Base-by-base conservation (phyloP, 805 yeast genomes). In the Yarrowia deformans region DNA sequence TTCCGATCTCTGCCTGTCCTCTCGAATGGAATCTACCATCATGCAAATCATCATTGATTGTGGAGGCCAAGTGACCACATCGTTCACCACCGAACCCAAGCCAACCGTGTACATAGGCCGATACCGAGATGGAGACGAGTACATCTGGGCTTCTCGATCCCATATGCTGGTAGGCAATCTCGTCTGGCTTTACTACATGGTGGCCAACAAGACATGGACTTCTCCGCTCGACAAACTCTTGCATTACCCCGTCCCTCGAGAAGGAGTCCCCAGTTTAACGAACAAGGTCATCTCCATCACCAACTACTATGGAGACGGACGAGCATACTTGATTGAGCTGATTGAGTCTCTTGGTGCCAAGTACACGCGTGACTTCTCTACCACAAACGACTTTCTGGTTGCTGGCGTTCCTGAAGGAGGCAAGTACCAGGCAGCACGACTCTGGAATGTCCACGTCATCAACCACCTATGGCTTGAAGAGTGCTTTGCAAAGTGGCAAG, bases 401-500 rank as follows among this genome's bases (percentile, higher is more conserved):
- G 86, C 91, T 1, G 89, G 93, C 0, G 83, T 82, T 42, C 83
- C 90, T 0, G 76, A 75, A 16, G 98, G 99, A 1, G 85, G 84
- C 69, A 94, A 94, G 78, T 91, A 85, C 74, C 84, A 83, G 12
- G 91, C 93, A 18, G 96, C 95, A 0, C 75, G 81, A 43, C 83
- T 83, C 71, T 93, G 97, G 97, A 75, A 77, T 9, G 79, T 91
- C 29, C 82, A 83, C 39, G 81, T 89, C 1, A 88, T 91, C 0
- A 93, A 90, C 74, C 97, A 92, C 77, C 75, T 88, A 14, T 94
- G 99, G 99, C 78, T 94, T 14, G 98, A 94, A 75, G 93, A 90
- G 68, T 84, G 92, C 50, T 94, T 83, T 71, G 80, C 84, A 0
- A 77, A 82, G 56, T 90, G 95, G 93, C 79, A 78, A 64, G 72